phyloP scores from a whole-genome alignment of 768 basidiomycete genomes.

The Suillus plorans region DNA sequence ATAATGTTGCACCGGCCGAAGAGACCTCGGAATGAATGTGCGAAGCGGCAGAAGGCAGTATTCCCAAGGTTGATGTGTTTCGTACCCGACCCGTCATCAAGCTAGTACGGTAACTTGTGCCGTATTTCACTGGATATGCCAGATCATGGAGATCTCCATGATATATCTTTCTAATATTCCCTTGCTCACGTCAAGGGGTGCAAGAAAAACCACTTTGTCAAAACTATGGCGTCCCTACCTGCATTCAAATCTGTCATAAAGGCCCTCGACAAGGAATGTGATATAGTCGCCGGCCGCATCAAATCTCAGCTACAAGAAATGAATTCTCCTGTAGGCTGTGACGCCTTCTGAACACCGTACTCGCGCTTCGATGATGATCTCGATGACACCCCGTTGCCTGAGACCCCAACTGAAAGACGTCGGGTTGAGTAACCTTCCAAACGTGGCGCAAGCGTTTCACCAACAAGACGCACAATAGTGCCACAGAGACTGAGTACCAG shows the following conservation, averaged over 20 bases:
- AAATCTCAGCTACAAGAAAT: constrained; percentile 13
- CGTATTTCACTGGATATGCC: constrained; percentile 49
- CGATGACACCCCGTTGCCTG: constrained; percentile 31
- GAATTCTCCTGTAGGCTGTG: background rate
- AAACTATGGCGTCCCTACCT: constrained; percentile 15
- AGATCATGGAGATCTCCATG: constrained; percentile 34
- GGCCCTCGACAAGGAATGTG: constrained; percentile 26
- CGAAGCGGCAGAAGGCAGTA: constrained; percentile 27
- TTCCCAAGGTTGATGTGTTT: constrained; percentile 16
- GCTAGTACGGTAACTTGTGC: constrained; percentile 31
- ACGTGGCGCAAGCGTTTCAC: constrained; percentile 14
- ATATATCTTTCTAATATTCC: no score
- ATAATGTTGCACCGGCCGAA: constrained; percentile 17
- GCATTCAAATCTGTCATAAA: constrained; percentile 20
- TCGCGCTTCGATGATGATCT: constrained; percentile 4
- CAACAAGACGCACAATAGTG: constrained; percentile 6
- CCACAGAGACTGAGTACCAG: background rate
- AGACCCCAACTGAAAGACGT: constrained; percentile 44
- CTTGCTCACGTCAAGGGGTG: constrained; percentile 10
- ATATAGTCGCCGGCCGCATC: constrained; percentile 23
- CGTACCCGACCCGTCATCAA: constrained; percentile 18
- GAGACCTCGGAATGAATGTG: constrained; percentile 33
- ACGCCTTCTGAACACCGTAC: background rate
- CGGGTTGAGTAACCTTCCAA: constrained; percentile 28
- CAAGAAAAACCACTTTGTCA: constrained; percentile 20